Conservation (phyloP, 352 stramenopile genomes). For the Phytophthora sojae region DNA sequence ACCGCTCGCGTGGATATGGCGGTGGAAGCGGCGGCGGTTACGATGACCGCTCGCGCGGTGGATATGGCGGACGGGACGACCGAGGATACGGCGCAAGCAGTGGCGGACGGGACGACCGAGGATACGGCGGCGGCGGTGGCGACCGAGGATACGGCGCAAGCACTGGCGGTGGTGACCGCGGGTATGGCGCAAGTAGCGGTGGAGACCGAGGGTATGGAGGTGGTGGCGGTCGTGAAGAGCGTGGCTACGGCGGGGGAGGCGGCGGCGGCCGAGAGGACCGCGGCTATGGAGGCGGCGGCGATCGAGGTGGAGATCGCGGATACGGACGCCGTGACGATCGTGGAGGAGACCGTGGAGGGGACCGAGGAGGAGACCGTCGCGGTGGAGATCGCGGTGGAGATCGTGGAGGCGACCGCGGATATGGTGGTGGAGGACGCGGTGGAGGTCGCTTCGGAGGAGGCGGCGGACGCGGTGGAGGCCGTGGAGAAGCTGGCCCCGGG, state of each 20-base stretch:
- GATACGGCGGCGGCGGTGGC: conserved; percentile 19
- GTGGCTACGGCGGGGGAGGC: conserved; percentile 34
- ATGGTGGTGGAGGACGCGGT: conserved; percentile 36
- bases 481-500: conserved; percentile 44
- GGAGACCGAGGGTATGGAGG: conserved; percentile 19
- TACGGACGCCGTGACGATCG: conserved; percentile 6
- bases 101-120: conserved; percentile 15
- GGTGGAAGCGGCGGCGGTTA: conserved; percentile 30
- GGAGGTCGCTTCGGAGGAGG: conserved; percentile 42
- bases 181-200: conserved; percentile 17
- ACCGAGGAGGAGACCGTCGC: conserved; percentile 19
- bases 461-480: conserved; percentile 38
- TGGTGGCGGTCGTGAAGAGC: conserved; percentile 25
- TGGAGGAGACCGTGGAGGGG: conserved; percentile 14
- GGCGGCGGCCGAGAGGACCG: conserved; percentile 35
- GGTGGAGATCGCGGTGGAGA: conserved; percentile 7
- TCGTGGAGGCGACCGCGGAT: conserved; percentile 29
- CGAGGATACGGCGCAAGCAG: conserved; percentile 13
- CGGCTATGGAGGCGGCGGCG: conserved; percentile 11
- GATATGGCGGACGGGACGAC: conserved; percentile 26
- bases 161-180: conserved; percentile 6
- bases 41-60: conserved; percentile 25
- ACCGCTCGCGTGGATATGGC: not conserved
- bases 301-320: conserved; percentile 27
- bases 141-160: conserved; percentile 19